Evolutionary conservation across 306 rosid species (phyloP), one percentile per base, ranked within the genome.

Genomic region (Trifolium pratense): DNA sequence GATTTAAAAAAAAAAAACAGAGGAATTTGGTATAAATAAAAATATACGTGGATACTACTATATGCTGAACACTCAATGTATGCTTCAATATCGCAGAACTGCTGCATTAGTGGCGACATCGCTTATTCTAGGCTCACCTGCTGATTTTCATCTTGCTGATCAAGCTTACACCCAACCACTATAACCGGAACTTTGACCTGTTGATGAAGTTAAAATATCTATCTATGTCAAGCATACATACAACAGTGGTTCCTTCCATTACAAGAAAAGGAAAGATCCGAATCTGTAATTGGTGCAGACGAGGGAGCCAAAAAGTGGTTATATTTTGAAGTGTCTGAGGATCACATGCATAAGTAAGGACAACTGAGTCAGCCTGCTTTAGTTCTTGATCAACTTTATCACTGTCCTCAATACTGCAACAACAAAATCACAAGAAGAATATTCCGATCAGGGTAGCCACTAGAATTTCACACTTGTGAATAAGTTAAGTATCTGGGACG

Each of bases 101-200:
- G 94, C 79, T 89, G 96, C 98, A 94, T 94, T 78, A 93, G 88
- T 39, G 96, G 98, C 31, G 98, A 89, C 98, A 93, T 93, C 84
- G 88, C 96, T 76, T 83, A 91, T 70, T 93, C 98, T 75, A 93
- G 79, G 91, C 91, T 93, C 80, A 89, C 84, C 66, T 86, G 96
- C 82, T 87, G 92, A 80, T 80, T 85, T 71, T 93, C 98, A 84
- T 91, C 96, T 84, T 96, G 87, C 88, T 88, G 83, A 81, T 93
- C 98, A 74, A 93, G 94, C 84, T 86, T 93, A 78, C 98, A 93
- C 26, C 98, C 98, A 12, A 89, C 98, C 59, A 89, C 97, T 78
- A 93, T 91, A 45, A 93, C 98, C 36, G 98, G 98, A 31, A 89
- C 97, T 77, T 80, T 89, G 62, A 93, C 96, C 98, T 93, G 90